These are phyloP conservation scores for Zygotorulaspora sp. DNA, from an alignment of 805 yeast genomes.

Conservation along the genomic window DNA sequence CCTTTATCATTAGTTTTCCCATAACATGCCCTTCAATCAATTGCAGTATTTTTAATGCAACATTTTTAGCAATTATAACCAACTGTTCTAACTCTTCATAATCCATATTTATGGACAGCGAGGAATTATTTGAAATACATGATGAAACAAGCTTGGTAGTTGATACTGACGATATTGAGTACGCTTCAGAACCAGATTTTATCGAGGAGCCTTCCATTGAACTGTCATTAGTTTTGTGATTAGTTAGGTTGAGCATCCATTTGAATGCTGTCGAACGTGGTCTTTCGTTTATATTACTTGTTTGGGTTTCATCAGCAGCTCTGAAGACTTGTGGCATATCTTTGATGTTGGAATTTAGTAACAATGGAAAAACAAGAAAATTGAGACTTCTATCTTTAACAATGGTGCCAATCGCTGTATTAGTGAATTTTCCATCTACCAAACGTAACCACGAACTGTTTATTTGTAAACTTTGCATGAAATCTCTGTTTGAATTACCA, in stretches of 20 bases:
- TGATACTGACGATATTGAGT: conserved; percentile 5
- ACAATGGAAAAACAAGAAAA: conserved; percentile 17
- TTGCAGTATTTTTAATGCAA: conserved; percentile 16
- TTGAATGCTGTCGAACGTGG: conserved; percentile 11
- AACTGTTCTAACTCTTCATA: conserved; percentile 10
- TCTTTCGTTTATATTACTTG: conserved; percentile 4
- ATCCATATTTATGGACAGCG: conserved; percentile 1
- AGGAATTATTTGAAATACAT: conserved; percentile 2
- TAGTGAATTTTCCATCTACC: conserved; percentile 1
- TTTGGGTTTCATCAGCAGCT: not conserved
- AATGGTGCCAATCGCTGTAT: conserved; percentile 11
- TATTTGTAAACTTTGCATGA: conserved; percentile 5
- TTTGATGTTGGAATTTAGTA: conserved; percentile 10
- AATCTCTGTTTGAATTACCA: conserved; percentile 15
- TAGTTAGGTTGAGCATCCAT: conserved; percentile 11
- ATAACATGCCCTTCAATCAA: conserved; percentile 22
- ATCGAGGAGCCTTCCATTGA: conserved; percentile 3
- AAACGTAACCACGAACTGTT: conserved; percentile 11
- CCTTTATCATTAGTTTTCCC: conserved; percentile 18
- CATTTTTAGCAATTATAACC: conserved; percentile 13
- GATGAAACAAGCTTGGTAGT: conserved; percentile 1
- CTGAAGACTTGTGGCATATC: not conserved
- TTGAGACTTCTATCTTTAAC: conserved; percentile 13
- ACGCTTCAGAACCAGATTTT: conserved; percentile 7
- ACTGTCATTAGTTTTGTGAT: conserved; percentile 6